phyloP scores from a whole-genome alignment of 768 basidiomycete species.

The Lyophyllum semitale region DNA sequence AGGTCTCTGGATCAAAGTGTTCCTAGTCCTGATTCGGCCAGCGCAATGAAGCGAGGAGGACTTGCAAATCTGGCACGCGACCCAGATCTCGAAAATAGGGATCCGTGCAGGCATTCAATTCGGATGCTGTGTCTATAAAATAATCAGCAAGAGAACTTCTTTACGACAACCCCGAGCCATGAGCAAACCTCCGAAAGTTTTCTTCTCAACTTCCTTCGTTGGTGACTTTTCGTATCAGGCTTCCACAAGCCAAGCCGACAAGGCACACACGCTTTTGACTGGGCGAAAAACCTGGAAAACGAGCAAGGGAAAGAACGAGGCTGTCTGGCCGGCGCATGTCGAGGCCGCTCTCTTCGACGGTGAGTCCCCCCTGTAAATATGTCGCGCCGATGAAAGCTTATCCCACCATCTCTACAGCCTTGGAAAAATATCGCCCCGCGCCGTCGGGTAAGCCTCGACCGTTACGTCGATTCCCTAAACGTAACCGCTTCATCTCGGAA shows the following conservation, averaged over 20 bases:
- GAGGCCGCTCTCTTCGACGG: slow-evolving; percentile 66
- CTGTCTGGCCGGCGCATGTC: slow-evolving; percentile 64
- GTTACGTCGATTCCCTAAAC: slow-evolving; percentile 63
- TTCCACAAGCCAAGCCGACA: slow-evolving; percentile 10
- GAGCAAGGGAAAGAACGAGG: slow-evolving; percentile 49
- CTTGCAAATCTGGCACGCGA: slow-evolving; percentile 9
- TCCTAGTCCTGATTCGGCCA: slow-evolving; percentile 16
- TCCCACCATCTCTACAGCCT: slow-evolving; percentile 35
- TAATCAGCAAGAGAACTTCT: background rate
- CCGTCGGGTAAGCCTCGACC: slow-evolving; percentile 52
- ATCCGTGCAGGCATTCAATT: slow-evolving; percentile 3
- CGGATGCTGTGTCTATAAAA: slow-evolving; percentile 12
- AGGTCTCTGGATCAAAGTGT: slow-evolving; percentile 11
- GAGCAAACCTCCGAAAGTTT: slow-evolving; percentile 15
- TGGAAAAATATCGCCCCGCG: slow-evolving; percentile 55
- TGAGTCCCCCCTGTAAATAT: slow-evolving; percentile 23
- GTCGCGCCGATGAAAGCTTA: background rate
- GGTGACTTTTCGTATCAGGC: slow-evolving; percentile 18
- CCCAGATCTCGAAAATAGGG: slow-evolving; percentile 10
- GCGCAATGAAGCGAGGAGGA: slow-evolving; percentile 11
- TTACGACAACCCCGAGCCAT: background rate
- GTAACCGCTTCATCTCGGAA: slow-evolving; percentile 68
- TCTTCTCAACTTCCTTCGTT: slow-evolving; percentile 17
- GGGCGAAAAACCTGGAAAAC: slow-evolving; percentile 63
- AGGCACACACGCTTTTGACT: slow-evolving; percentile 34